Percentiles rank a stretch among this genome's conserved stretches.
Evolutionary conservation across 2,329 filamentous ascomycete genomes (phyloP).

Genomic region (Lecanicillium sp.): DNA sequence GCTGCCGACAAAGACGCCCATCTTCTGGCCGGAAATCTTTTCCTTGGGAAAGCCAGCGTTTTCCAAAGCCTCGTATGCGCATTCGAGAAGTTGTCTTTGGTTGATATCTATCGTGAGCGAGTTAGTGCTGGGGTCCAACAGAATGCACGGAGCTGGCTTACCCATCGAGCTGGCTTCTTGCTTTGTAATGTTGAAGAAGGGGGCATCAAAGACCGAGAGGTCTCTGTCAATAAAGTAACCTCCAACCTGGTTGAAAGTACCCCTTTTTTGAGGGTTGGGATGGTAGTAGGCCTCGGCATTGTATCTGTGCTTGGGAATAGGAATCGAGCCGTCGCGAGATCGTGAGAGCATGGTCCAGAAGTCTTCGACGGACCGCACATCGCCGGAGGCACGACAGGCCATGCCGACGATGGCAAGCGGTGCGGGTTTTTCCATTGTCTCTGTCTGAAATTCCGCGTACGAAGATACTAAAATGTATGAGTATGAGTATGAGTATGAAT

Average conservation of each 20-base stretch:
- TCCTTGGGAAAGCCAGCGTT: slow-evolving; percentile 41
- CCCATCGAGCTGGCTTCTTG: slow-evolving; percentile 45
- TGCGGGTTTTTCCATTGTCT: slow-evolving; percentile 4
- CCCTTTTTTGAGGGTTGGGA: slow-evolving; percentile 37
- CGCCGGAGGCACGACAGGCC: slow-evolving; percentile 40
- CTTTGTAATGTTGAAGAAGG: slow-evolving; percentile 47
- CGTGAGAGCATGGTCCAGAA: slow-evolving; percentile 40
- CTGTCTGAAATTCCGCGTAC: not conserved
- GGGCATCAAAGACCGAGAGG: slow-evolving; percentile 42
- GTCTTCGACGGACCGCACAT: slow-evolving; percentile 34
- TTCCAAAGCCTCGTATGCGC: slow-evolving; percentile 49
- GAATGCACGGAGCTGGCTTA: slow-evolving; percentile 10
- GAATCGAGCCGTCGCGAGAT: slow-evolving; percentile 34
- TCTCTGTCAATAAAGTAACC: slow-evolving; percentile 42
- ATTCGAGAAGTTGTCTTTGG: slow-evolving; percentile 46
- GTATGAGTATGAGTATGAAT: not conserved
- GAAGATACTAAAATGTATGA: not conserved
- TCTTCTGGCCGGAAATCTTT: slow-evolving; percentile 39
- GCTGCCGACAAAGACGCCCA: slow-evolving; percentile 45
- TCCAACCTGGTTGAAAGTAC: slow-evolving; percentile 30
- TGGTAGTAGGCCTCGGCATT: slow-evolving; percentile 36
- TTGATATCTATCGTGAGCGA: slow-evolving; percentile 39
- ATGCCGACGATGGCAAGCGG: slow-evolving; percentile 44
- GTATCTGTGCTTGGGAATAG: slow-evolving; percentile 42
- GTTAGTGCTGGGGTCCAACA: not conserved